Evolutionary conservation across 805 yeast species (phyloP).

Genomic region (Jamesozyma gamospora): DNA sequence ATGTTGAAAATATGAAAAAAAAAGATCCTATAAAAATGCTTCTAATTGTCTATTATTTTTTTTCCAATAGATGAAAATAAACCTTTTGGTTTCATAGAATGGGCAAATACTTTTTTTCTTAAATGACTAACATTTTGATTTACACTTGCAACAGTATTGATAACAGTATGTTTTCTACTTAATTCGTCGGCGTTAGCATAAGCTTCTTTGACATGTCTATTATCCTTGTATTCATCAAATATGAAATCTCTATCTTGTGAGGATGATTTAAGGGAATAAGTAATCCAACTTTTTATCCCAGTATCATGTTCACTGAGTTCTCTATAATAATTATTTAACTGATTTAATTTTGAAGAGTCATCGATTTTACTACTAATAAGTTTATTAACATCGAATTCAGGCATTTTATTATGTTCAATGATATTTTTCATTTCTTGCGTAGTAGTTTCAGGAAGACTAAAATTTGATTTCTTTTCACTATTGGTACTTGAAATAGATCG

Average conservation of each 20-base stretch:
- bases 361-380: slow-evolving; percentile 25
- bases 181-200: slow-evolving; percentile 50
- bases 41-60: slow-evolving; percentile 27
- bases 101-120: slow-evolving; percentile 39
- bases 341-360: slow-evolving; percentile 19
- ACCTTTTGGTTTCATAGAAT: slow-evolving; percentile 42
- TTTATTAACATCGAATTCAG: slow-evolving; percentile 35
- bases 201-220: slow-evolving; percentile 50
- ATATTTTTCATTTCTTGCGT: slow-evolving; percentile 20
- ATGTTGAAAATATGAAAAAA: not conserved
- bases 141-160: slow-evolving; percentile 33
- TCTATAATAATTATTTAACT: slow-evolving; percentile 25
- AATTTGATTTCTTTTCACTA: not conserved
- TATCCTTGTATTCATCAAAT: slow-evolving; percentile 33
- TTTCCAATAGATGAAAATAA: slow-evolving; percentile 45
- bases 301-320: slow-evolving; percentile 38
- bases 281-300: slow-evolving; percentile 50
- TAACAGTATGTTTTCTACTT: slow-evolving; percentile 30
- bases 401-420: slow-evolving; percentile 31
- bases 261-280: slow-evolving; percentile 26
- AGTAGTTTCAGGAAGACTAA: slow-evolving; percentile 12
- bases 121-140: slow-evolving; percentile 43
- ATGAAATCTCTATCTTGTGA: slow-evolving; percentile 25
- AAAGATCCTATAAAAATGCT: not conserved
- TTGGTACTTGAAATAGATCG: not conserved